phyloP scores from a whole-genome alignment of 805 yeast genomes.

The Monosporozyma unispora region DNA sequence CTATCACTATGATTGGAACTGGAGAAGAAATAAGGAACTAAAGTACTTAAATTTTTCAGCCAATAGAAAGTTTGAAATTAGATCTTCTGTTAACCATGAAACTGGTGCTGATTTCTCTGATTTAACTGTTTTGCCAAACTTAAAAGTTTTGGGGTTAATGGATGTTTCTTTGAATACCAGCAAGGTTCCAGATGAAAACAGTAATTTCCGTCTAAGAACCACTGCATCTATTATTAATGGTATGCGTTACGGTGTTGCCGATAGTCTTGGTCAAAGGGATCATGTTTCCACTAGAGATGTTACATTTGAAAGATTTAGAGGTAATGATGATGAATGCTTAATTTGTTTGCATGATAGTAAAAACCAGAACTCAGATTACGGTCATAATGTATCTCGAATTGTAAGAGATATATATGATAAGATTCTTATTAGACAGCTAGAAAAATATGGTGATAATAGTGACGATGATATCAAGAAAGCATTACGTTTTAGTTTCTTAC shows the following conservation, averaged over 20 bases:
- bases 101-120: slow-evolving; percentile 43
- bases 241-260: slow-evolving; percentile 87
- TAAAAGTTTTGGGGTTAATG: slow-evolving; percentile 76
- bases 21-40: slow-evolving; percentile 76
- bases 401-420: slow-evolving; percentile 62
- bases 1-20: slow-evolving; percentile 96
- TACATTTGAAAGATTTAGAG: slow-evolving; percentile 79
- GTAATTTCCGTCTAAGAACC: slow-evolving; percentile 78
- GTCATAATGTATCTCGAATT: slow-evolving; percentile 59
- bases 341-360: slow-evolving; percentile 84
- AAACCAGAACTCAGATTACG: slow-evolving; percentile 39
- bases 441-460: slow-evolving; percentile 32
- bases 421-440: slow-evolving; percentile 47
- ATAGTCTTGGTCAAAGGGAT: slow-evolving; percentile 61
- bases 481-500: slow-evolving; percentile 68
- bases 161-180: slow-evolving; percentile 91
- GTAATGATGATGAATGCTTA: slow-evolving; percentile 71
- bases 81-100: slow-evolving; percentile 42
- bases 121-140: slow-evolving; percentile 61
- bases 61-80: slow-evolving; percentile 83
- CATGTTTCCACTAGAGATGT: slow-evolving; percentile 71
- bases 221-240: slow-evolving; percentile 71
- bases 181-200: slow-evolving; percentile 79
- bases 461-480: slow-evolving; percentile 55
- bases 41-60: slow-evolving; percentile 85